These are phyloP conservation scores for Ganoderma boninense DNA, from an alignment of 1,284 basidiomycete species.

Conservation along the genomic window DNA sequence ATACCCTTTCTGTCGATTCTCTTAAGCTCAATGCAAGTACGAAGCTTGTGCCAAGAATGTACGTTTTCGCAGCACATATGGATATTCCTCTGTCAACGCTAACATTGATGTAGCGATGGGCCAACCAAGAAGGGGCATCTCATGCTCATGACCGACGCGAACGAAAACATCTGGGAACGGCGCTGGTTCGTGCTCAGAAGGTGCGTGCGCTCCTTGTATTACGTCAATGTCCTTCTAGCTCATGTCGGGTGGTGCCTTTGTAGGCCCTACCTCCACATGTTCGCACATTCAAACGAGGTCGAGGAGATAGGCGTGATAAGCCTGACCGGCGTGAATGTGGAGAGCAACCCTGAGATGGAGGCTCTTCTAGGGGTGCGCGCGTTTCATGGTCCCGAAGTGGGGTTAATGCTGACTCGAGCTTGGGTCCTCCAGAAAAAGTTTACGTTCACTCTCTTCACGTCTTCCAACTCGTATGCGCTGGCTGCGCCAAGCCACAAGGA, in stretches of 20 bases:
- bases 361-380: slow-evolving; percentile 80
- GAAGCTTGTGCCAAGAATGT: slow-evolving; percentile 79
- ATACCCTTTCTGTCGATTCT: slow-evolving; percentile 54
- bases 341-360: slow-evolving; percentile 89
- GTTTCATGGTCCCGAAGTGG: slow-evolving; percentile 6
- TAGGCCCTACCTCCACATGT: slow-evolving; percentile 92
- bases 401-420: slow-evolving; percentile 19
- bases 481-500: slow-evolving; percentile 84
- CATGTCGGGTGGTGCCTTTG: slow-evolving; percentile 9
- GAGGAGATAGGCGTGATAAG: slow-evolving; percentile 90
- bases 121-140: slow-evolving; percentile 88
- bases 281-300: slow-evolving; percentile 81
- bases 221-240: slow-evolving; percentile 6
- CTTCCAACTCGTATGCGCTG: slow-evolving; percentile 89
- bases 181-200: slow-evolving; percentile 91
- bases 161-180: slow-evolving; percentile 82
- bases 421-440: slow-evolving; percentile 70
- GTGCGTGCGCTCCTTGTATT: slow-evolving; percentile 50
- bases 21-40: slow-evolving; percentile 78
- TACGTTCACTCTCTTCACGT: slow-evolving; percentile 89
- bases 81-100: neutral
- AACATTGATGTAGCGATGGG: slow-evolving; percentile 63
- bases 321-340: slow-evolving; percentile 85
- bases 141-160: slow-evolving; percentile 81
- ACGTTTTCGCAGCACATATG: slow-evolving; percentile 28